A percentile compares a stretch with the other conserved stretches of the same genome.
phyloP scores from a whole-genome alignment of 2,329 filamentous ascomycete species.

The Penicillium sp. region DNA sequence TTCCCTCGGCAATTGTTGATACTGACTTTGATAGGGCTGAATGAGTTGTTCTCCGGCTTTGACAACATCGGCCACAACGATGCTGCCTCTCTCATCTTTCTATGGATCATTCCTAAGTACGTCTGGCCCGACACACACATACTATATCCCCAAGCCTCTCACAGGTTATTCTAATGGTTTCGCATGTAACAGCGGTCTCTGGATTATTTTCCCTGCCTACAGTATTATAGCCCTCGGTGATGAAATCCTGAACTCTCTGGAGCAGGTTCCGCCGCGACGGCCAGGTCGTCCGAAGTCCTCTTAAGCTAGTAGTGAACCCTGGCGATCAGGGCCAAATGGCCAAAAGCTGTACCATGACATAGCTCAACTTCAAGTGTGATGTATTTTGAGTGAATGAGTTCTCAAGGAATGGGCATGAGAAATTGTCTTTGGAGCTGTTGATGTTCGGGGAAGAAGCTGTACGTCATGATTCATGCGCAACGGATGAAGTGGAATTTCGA shows the following conservation, averaged over 20 bases:
- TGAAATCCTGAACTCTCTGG: constrained; percentile 65
- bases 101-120: constrained; percentile 71
- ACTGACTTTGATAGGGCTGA: constrained; percentile 50
- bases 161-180: constrained; percentile 20
- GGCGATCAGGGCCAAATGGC: background rate
- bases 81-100: constrained; percentile 54
- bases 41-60: constrained; percentile 65
- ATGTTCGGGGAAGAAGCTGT: background rate
- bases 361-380: background rate
- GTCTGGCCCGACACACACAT: constrained; percentile 30
- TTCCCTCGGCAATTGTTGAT: background rate
- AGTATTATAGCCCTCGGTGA: constrained; percentile 63
- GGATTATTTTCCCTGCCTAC: constrained; percentile 66
- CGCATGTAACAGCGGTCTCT: constrained; percentile 57
- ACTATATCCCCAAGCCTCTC: background rate
- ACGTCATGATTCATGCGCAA: constrained; percentile 1
- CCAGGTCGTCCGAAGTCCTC: constrained; percentile 36
- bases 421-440: background rate
- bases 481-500: background rate
- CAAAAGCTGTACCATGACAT: background rate
- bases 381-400: background rate
- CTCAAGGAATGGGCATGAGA: background rate
- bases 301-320: constrained; percentile 16
- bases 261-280: constrained; percentile 37
- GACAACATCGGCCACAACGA: constrained; percentile 66